These are phyloP conservation scores for Kalmusia sp. DNA, from an alignment of 2,329 filamentous ascomycete genomes.

Conservation along the genomic window DNA sequence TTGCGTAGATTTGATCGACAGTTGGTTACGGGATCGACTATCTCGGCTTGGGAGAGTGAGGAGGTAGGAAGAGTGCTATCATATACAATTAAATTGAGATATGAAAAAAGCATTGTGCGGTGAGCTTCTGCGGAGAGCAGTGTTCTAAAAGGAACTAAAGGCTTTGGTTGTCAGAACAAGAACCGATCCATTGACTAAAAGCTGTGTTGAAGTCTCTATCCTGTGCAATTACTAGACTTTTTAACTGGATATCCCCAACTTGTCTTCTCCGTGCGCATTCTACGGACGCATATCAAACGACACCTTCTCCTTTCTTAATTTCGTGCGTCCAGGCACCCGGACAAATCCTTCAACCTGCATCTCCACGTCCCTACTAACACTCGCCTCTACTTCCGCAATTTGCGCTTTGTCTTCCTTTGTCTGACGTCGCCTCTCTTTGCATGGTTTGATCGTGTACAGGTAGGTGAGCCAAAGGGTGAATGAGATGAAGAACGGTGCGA, in stretches of 20 bases:
- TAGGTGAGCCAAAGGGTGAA: background rate
- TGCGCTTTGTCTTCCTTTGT: background rate
- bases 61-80: too few relatives aligned
- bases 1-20: too few relatives aligned
- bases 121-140: too few relatives aligned
- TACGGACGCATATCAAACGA: background rate
- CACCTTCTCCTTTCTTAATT: background rate
- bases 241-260: background rate
- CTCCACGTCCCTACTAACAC: slow-evolving; percentile 7
- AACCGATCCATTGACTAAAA: too few relatives aligned
- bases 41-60: too few relatives aligned
- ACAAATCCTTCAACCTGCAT: slow-evolving; percentile 5
- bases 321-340: background rate
- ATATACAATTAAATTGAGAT: too few relatives aligned
- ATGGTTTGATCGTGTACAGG: slow-evolving; percentile 3
- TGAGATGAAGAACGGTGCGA: slow-evolving; percentile 8
- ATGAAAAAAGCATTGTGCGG: too few relatives aligned
- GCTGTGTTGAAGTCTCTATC: too few relatives aligned
- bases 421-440: background rate
- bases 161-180: too few relatives aligned
- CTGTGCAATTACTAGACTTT: too few relatives aligned
- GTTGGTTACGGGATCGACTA: too few relatives aligned
- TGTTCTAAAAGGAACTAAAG: too few relatives aligned
- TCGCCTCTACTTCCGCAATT: background rate
- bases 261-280: background rate